Evolutionary conservation across 768 basidiomycete genomes (phyloP).

Genomic region (Mycena indigotica): DNA sequence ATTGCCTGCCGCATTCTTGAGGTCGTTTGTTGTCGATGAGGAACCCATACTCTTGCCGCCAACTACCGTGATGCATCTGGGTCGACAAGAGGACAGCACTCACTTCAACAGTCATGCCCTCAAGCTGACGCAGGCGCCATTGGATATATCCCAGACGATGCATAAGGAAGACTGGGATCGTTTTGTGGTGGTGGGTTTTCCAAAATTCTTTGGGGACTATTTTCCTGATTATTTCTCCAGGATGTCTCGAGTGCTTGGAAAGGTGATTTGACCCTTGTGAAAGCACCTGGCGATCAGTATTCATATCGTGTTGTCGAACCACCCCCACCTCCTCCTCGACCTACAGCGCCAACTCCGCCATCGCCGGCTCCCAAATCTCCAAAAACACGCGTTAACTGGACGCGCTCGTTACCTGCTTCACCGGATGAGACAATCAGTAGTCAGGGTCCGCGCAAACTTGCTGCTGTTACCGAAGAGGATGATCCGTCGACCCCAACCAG

Average conservation of each 20-base stretch:
- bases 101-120: background rate
- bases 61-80: constrained; percentile 10
- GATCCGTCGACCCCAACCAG: background rate
- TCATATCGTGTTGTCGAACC: constrained; percentile 2
- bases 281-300: constrained; percentile 1
- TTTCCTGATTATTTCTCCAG: background rate
- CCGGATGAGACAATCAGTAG: background rate
- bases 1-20: background rate
- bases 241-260: constrained; percentile 20
- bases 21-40: background rate
- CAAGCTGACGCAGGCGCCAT: background rate
- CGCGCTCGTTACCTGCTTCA: background rate
- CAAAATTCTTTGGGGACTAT: background rate
- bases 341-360: background rate
- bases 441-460: background rate
- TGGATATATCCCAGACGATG: background rate
- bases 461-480: constrained; percentile 1
- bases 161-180: constrained; percentile 5
- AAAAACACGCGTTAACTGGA: background rate
- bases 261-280: constrained; percentile 8
- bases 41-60: background rate
- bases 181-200: constrained; percentile 11
- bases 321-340: background rate
- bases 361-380: background rate
- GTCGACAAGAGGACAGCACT: background rate